Percentiles rank a stretch among this genome's conserved stretches.
phyloP scores from a whole-genome alignment of 2,329 filamentous ascomycete genomes.

The Didymosphaeria variabile region DNA sequence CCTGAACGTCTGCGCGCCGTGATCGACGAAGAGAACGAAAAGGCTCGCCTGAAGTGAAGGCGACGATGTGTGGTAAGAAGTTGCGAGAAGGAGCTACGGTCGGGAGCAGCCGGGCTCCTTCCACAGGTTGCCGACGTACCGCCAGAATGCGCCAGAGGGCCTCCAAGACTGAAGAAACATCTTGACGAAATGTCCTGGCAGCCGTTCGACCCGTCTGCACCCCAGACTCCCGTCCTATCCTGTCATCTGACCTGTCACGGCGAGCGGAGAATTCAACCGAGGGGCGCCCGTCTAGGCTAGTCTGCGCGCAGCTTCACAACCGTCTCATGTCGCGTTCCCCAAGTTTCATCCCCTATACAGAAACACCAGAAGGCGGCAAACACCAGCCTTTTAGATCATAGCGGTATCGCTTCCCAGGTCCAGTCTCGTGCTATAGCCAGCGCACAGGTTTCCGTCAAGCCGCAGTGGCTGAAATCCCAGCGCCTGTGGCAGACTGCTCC shows the following conservation, averaged over 20 bases:
- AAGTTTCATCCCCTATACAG: conserved; percentile 47
- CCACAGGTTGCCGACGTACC: not conserved
- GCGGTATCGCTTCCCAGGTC: conserved; percentile 38
- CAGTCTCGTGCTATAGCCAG: conserved; percentile 36
- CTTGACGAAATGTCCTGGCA: conserved; percentile 7
- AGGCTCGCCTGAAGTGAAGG: not conserved
- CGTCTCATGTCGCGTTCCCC: conserved; percentile 34
- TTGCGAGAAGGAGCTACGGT: not conserved
- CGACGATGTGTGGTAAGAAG: not conserved
- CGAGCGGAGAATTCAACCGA: not conserved
- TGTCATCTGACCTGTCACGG: conserved; percentile 12
- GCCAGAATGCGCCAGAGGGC: not conserved
- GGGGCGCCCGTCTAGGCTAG: conserved; percentile 13
- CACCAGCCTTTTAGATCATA: conserved; percentile 19
- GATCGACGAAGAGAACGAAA: not conserved
- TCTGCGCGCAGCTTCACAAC: conserved; percentile 31
- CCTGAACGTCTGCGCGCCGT: not conserved
- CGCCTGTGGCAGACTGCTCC: conserved; percentile 31
- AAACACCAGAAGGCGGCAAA: conserved; percentile 36
- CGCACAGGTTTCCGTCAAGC: conserved; percentile 21
- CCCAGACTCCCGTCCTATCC: conserved; percentile 14
- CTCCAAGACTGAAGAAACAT: conserved; percentile 9
- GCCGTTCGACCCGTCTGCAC: conserved; percentile 32
- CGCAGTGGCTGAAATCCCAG: conserved; percentile 38
- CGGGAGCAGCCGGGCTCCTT: not conserved